Evolutionary conservation across 2,329 filamentous ascomycete species (phyloP).

Genomic region (Alternaria angustiovoidea): DNA sequence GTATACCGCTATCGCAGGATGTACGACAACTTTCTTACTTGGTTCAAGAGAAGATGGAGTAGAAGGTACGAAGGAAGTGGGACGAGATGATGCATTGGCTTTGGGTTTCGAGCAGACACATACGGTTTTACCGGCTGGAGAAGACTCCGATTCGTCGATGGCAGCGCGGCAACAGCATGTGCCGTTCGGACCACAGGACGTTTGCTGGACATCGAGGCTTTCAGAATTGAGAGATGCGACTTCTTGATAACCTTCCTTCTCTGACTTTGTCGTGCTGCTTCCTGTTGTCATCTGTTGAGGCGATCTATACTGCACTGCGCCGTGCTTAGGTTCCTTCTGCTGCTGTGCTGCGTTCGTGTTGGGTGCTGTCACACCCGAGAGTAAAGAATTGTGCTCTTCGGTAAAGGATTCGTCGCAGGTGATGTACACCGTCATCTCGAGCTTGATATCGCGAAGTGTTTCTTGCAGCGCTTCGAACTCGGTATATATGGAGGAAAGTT

Average conservation of each 20-base stretch:
- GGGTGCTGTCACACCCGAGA: conserved; percentile 34
- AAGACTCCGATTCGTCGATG: conserved; percentile 48
- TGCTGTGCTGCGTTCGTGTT: conserved; percentile 10
- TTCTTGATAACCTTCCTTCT: conserved; percentile 33
- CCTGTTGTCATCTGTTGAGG: not conserved
- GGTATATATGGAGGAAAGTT: conserved; percentile 57
- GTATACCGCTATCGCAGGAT: conserved; percentile 49
- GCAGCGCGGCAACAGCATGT: conserved; percentile 61
- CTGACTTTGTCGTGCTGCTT: conserved; percentile 26
- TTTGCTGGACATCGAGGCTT: conserved; percentile 25
- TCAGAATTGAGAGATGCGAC: conserved; percentile 19
- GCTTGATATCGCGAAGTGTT: conserved; percentile 50
- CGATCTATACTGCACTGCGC: conserved; percentile 30
- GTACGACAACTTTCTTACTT: conserved; percentile 32
- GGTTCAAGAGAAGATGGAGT: conserved; percentile 16
- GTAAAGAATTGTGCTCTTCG: conserved; percentile 49
- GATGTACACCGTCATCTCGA: conserved; percentile 64
- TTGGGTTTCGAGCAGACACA: conserved; percentile 26
- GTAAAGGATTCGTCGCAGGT: conserved; percentile 62
- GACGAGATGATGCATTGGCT: not conserved
- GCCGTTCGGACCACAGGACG: conserved; percentile 37
- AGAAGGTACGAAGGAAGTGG: conserved; percentile 22
- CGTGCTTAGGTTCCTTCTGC: conserved; percentile 17
- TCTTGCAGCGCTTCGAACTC: conserved; percentile 55
- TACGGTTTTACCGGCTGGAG: conserved; percentile 36